Evolutionary conservation across 1,139 yeast genomes (phyloP).

Genomic region (Casaregolazyma lundiana): DNA sequence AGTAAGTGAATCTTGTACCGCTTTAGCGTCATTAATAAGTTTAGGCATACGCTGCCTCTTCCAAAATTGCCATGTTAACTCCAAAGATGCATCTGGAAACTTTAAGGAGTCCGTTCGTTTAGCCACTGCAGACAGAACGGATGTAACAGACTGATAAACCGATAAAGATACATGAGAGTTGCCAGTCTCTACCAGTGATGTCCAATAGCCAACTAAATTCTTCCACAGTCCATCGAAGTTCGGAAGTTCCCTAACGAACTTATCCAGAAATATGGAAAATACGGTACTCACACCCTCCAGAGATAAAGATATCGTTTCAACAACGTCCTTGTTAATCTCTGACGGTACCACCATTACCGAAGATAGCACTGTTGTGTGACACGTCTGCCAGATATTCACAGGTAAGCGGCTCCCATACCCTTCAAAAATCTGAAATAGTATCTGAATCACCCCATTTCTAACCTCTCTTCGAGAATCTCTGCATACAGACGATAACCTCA

Average conservation of each 20-base stretch:
- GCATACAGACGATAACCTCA: slow-evolving; percentile 58
- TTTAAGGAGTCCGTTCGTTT: slow-evolving; percentile 12
- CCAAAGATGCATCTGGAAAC: slow-evolving; percentile 38
- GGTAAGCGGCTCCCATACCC: slow-evolving; percentile 62
- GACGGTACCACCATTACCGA: slow-evolving; percentile 31
- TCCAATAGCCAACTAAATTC: slow-evolving; percentile 47
- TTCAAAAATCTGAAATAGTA: slow-evolving; percentile 78
- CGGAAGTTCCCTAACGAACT: slow-evolving; percentile 26
- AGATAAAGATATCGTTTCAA: slow-evolving; percentile 54
- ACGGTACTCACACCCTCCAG: slow-evolving; percentile 56
- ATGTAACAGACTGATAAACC: slow-evolving; percentile 49
- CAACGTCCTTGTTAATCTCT: slow-evolving; percentile 33
- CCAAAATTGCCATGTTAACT: slow-evolving; percentile 62
- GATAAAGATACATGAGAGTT: slow-evolving; percentile 48
- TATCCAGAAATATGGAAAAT: slow-evolving; percentile 42
- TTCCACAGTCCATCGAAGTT: slow-evolving; percentile 43
- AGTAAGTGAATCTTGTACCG: slow-evolving; percentile 27
- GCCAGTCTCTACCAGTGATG: slow-evolving; percentile 37
- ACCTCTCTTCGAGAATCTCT: slow-evolving; percentile 70
- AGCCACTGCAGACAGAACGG: slow-evolving; percentile 40
- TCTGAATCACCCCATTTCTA: slow-evolving; percentile 83
- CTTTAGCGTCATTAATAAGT: slow-evolving; percentile 23
- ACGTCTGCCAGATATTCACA: slow-evolving; percentile 34
- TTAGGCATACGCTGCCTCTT: slow-evolving; percentile 40
- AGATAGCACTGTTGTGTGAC: slow-evolving; percentile 35